phyloP scores from a whole-genome alignment of 2,329 filamentous ascomycete genomes.

The Trichoderma koningii region DNA sequence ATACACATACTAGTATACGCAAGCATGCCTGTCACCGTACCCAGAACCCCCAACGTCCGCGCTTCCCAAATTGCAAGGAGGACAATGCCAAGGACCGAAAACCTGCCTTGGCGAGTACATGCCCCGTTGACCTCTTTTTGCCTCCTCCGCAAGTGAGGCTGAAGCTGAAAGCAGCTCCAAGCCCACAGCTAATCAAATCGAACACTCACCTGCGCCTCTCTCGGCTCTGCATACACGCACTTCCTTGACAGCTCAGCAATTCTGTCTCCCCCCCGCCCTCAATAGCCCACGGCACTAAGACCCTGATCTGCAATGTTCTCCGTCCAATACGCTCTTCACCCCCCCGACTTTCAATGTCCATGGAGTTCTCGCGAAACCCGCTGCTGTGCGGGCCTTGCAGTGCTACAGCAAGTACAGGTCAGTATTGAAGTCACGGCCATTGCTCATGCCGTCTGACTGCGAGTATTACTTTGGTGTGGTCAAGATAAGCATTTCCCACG shows the following conservation, averaged over 20 bases:
- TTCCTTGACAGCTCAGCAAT: too few species aligned
- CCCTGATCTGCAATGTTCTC: too few species aligned
- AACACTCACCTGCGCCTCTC: not conserved
- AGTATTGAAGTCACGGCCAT: too few species aligned
- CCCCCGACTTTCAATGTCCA: not conserved
- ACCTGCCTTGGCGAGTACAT: not conserved
- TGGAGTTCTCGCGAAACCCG: not conserved
- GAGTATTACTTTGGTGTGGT: too few species aligned
- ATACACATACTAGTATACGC: too few species aligned
- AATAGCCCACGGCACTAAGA: too few species aligned
- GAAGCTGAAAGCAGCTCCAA: slow-evolving; percentile 1
- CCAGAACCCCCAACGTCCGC: not conserved
- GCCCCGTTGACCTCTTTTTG: not conserved
- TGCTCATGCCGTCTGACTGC: too few species aligned
- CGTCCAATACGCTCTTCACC: not conserved
- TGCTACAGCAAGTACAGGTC: too few species aligned
- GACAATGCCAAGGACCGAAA: not conserved
- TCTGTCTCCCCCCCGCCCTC: too few species aligned
- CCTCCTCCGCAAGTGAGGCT: not conserved
- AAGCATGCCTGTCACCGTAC: not conserved
- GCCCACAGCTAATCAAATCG: not conserved
- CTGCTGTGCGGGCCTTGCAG: not conserved
- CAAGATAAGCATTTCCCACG: too few species aligned
- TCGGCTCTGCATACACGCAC: too few species aligned
- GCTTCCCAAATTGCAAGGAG: not conserved